A percentile compares a stretch with the other conserved stretches of the same genome.
Evolutionary conservation across 2,329 filamentous ascomycete species (phyloP).

Genomic region (Rhinocladiella similis): DNA sequence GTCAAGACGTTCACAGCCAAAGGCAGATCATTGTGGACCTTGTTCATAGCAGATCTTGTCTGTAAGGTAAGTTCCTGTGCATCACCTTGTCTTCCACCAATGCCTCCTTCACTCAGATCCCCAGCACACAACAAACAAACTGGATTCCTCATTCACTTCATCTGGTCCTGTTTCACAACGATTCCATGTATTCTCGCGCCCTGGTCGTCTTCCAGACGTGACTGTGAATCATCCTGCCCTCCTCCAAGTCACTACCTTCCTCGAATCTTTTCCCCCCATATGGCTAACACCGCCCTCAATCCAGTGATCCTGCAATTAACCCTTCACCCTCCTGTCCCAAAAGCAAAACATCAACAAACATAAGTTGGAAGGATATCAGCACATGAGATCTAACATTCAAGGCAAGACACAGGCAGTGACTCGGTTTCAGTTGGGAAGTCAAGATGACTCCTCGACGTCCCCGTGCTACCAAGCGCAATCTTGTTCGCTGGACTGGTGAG

Average conservation of each 20-base stretch:
- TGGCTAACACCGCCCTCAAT: background rate
- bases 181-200: too few species aligned
- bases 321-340: slow-evolving; percentile 1
- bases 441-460: slow-evolving; percentile 12
- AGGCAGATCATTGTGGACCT: too few species aligned
- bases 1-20: too few species aligned
- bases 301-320: background rate
- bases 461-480: slow-evolving; percentile 36
- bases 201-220: background rate
- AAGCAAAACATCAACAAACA: background rate
- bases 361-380: background rate
- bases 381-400: background rate
- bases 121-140: too few species aligned
- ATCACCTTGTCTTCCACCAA: too few species aligned
- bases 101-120: too few species aligned
- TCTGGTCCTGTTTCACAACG: too few species aligned
- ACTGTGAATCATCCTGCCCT: background rate
- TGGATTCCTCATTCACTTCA: too few species aligned
- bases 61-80: background rate
- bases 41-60: background rate
- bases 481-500: slow-evolving; percentile 47
- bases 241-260: background rate
- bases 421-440: background rate
- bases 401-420: slow-evolving; percentile 1
- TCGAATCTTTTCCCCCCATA: background rate